Evolutionary conservation across 805 yeast species (phyloP).

Genomic region (Metschnikowia lachancei): DNA sequence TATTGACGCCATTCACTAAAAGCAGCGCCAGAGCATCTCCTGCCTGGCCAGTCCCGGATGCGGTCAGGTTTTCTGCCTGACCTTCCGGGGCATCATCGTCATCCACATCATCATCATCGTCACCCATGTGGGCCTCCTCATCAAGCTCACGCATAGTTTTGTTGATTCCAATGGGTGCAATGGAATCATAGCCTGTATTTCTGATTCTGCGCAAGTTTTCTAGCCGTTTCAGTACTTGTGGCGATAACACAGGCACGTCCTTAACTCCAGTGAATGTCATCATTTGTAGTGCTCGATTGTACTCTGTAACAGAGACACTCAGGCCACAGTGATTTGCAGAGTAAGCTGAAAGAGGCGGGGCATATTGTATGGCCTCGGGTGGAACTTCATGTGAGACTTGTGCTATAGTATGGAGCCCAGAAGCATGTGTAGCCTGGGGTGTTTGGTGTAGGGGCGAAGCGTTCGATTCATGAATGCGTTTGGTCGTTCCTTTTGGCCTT

Average conservation of each 20-base stretch:
- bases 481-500: slow-evolving; percentile 13
- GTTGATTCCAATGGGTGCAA: slow-evolving; percentile 40
- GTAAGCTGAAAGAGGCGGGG: slow-evolving; percentile 56
- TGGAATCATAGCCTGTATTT: slow-evolving; percentile 32
- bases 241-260: slow-evolving; percentile 19
- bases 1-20: background rate
- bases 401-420: slow-evolving; percentile 12
- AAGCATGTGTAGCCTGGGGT: slow-evolving; percentile 1
- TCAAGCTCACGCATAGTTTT: slow-evolving; percentile 42
- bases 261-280: slow-evolving; percentile 13
- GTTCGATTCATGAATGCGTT: slow-evolving; percentile 14
- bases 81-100: slow-evolving; percentile 10
- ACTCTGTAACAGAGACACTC: slow-evolving; percentile 20
- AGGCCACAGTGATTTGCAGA: slow-evolving; percentile 42
- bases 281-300: slow-evolving; percentile 22
- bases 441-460: background rate
- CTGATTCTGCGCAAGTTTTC: slow-evolving; percentile 28
- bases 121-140: slow-evolving; percentile 13
- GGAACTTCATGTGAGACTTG: slow-evolving; percentile 15
- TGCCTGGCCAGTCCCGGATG: slow-evolving; percentile 5
- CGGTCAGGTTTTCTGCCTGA: slow-evolving; percentile 19
- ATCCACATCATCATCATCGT: slow-evolving; percentile 10
- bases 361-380: slow-evolving; percentile 26
- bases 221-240: slow-evolving; percentile 22
- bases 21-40: slow-evolving; percentile 3